phyloP scores from a whole-genome alignment of 768 basidiomycete genomes.

The Porphyrellus cyaneotinctus region DNA sequence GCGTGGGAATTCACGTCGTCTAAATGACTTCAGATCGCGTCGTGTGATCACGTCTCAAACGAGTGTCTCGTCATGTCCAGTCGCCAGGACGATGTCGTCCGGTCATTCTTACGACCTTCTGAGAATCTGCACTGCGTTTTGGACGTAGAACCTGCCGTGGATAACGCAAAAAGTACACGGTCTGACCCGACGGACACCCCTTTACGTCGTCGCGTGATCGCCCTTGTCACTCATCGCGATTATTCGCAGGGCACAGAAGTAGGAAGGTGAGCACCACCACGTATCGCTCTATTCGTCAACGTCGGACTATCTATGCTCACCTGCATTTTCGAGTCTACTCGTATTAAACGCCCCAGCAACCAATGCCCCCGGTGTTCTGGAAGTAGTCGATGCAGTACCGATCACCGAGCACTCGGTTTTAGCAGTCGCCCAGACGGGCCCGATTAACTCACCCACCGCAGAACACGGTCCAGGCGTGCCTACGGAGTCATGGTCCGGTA shows the following conservation, averaged over 20 bases:
- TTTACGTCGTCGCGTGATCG: conserved; percentile 28
- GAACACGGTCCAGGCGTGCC: conserved; percentile 28
- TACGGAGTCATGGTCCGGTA: conserved; percentile 39
- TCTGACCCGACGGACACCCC: not conserved
- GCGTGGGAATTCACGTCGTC: conserved; percentile 22
- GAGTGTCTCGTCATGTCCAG: conserved; percentile 2
- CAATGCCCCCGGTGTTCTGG: not conserved
- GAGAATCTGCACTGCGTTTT: conserved; percentile 46
- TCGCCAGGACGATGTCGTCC: conserved; percentile 12
- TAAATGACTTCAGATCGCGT: not conserved
- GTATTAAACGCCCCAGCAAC: conserved; percentile 7
- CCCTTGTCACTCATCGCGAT: conserved; percentile 48
- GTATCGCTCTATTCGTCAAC: not conserved
- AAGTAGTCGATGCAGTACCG: conserved; percentile 34
- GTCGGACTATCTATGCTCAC: not conserved
- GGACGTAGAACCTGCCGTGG: conserved; percentile 31
- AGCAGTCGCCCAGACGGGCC: conserved; percentile 51
- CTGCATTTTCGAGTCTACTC: conserved; percentile 14
- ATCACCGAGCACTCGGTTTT: conserved; percentile 53
- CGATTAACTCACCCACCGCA: conserved; percentile 32
- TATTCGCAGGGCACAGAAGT: conserved; percentile 44
- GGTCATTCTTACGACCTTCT: conserved; percentile 35
- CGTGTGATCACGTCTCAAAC: conserved; percentile 7
- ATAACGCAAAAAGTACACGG: not conserved
- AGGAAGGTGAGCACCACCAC: conserved; percentile 44